A percentile compares a stretch with the other conserved stretches of the same genome.
Evolutionary conservation across 1,284 basidiomycete species (phyloP).

Genomic region (Fomitopsis betulina): DNA sequence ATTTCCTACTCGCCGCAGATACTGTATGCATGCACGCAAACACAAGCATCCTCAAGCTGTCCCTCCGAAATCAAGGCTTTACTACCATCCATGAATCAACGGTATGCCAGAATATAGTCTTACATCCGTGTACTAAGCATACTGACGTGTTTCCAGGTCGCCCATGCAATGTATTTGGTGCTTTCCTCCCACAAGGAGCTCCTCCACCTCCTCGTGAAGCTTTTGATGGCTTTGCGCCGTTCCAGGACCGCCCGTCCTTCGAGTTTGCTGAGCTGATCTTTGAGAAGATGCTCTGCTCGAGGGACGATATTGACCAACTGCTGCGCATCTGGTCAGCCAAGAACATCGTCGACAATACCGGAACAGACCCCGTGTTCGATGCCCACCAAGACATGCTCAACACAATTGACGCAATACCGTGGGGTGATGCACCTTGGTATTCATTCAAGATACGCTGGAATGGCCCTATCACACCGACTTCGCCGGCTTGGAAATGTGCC

Average conservation of each 20-base stretch:
- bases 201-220: background rate
- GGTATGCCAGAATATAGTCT: no score
- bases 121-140: no score
- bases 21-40: no score
- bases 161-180: no score
- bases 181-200: background rate
- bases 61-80: no score
- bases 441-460: background rate
- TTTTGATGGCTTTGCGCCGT: background rate
- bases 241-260: slow-evolving; percentile 5
- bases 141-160: no score
- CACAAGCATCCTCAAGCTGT: no score
- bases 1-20: no score
- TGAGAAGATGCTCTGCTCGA: slow-evolving; percentile 2
- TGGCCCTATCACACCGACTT: background rate
- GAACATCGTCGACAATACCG: background rate
- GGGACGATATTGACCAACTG: slow-evolving; percentile 6
- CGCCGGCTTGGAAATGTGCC: slow-evolving; percentile 30
- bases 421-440: background rate
- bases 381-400: slow-evolving; percentile 1
- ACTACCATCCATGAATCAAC: no score
- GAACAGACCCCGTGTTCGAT: slow-evolving; percentile 4
- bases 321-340: slow-evolving; percentile 6
- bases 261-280: slow-evolving; percentile 14
- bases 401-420: slow-evolving; percentile 9